Evolutionary conservation across 345 rosid species (phyloP).

Genomic region (Gossypium turneri): DNA sequence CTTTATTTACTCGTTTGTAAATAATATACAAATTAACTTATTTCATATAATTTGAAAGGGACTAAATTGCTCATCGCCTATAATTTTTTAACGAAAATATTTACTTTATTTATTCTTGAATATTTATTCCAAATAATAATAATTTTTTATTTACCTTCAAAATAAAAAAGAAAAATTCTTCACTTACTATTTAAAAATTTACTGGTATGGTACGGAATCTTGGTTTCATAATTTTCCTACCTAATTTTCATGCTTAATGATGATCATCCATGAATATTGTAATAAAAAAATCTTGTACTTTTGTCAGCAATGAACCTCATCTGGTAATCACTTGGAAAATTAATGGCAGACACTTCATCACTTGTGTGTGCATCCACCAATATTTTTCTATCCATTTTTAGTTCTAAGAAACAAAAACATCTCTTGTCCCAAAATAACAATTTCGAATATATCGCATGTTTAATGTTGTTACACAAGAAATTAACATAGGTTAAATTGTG

Average conservation of each 20-base stretch:
- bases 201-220: background rate
- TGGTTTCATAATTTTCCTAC: constrained; percentile 5
- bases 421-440: constrained; percentile 17
- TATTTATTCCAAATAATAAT: too few species aligned
- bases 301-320: constrained; percentile 12
- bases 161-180: too few species aligned
- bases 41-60: too few species aligned
- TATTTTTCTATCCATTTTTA: background rate
- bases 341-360: constrained; percentile 37
- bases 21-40: too few species aligned
- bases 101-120: too few species aligned
- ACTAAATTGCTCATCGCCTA: too few species aligned
- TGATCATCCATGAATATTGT: constrained; percentile 5
- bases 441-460: background rate
- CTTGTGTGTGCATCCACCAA: background rate
- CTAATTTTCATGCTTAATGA: constrained; percentile 8
- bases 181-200: too few species aligned
- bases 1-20: too few species aligned
- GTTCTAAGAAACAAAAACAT: constrained; percentile 4
- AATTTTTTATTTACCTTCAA: too few species aligned
- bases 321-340: background rate
- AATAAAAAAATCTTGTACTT: constrained; percentile 5
- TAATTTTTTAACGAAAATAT: too few species aligned
- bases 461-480: background rate
- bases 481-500: too few species aligned